Conservation (phyloP, 1,139 yeast genomes). For the Chernovozyma aurita region DNA sequence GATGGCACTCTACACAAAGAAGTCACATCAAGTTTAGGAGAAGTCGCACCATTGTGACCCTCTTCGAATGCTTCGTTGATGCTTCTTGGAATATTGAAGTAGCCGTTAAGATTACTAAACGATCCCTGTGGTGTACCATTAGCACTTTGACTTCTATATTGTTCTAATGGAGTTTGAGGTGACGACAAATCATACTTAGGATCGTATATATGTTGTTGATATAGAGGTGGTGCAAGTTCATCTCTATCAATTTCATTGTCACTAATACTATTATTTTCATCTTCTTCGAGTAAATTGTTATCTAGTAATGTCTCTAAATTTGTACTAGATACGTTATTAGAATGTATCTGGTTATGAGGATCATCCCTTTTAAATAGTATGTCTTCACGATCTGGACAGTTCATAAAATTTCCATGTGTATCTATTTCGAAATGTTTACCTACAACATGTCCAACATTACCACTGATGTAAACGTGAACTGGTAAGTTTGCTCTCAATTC, state of each 20-base stretch:
- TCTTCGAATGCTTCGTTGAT: constrained; percentile 5
- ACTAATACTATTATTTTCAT: constrained; percentile 5
- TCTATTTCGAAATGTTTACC: constrained; percentile 54
- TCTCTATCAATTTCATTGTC: constrained; percentile 26
- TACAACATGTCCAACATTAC: constrained; percentile 43
- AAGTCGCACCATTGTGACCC: constrained; percentile 5
- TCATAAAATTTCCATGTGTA: constrained; percentile 41
- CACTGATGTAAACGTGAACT: constrained; percentile 52
- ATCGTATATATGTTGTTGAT: constrained; percentile 35
- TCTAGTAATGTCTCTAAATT: background rate
- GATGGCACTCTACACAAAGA: constrained; percentile 30
- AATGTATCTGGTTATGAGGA: constrained; percentile 1
- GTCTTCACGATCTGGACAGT: constrained; percentile 30
- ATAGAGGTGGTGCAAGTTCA: constrained; percentile 40
- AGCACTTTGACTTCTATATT: constrained; percentile 24
- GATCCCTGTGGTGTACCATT: constrained; percentile 17
- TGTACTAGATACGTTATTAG: background rate
- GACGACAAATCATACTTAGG: constrained; percentile 31
- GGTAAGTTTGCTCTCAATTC: constrained; percentile 70
- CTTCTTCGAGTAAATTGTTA: background rate
- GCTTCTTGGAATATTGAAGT: constrained; percentile 23
- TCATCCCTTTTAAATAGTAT: constrained; percentile 30
- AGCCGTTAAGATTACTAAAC: constrained; percentile 17
- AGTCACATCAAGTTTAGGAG: constrained; percentile 18
- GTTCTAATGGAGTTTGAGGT: constrained; percentile 38